Evolutionary conservation across 2,329 filamentous ascomycete species (phyloP).

Genomic region (Aspergillus quadrilineatus): DNA sequence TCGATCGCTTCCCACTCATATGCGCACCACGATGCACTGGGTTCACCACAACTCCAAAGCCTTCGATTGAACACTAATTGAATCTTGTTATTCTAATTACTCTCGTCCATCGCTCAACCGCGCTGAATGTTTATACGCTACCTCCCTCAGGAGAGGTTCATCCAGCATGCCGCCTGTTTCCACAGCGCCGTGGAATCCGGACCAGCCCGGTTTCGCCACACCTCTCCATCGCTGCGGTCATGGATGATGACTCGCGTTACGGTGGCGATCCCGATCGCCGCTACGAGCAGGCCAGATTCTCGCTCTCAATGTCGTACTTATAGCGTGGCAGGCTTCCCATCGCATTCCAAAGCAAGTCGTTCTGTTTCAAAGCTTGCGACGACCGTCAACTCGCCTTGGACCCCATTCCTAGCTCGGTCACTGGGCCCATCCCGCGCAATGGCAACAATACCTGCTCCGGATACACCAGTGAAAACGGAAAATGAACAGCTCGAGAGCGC

Average conservation of each 20-base stretch:
- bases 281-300: constrained; percentile 5
- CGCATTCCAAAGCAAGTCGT: constrained; percentile 19
- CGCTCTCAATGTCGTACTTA: constrained; percentile 2
- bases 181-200: constrained; percentile 27
- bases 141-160: constrained; percentile 21
- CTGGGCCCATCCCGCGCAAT: constrained; percentile 2
- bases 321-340: not conserved
- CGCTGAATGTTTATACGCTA: constrained; percentile 35
- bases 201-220: constrained; percentile 27
- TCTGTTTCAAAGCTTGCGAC: constrained; percentile 14
- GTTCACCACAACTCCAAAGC: not conserved
- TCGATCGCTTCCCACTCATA: not conserved
- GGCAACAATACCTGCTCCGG: not conserved
- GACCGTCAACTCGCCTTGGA: constrained; percentile 2
- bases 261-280: constrained; percentile 26
- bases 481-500: not conserved
- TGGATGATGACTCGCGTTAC: constrained; percentile 18
- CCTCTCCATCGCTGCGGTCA: constrained; percentile 20
- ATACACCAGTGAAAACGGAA: constrained; percentile 1
- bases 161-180: constrained; percentile 31
- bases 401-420: constrained; percentile 3
- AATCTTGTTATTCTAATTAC: constrained; percentile 1
- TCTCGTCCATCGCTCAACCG: not conserved
- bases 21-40: constrained; percentile 2
- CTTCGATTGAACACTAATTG: not conserved